Conservation (phyloP, 2,329 filamentous ascomycete species). For the Fusarium duplospermum region DNA sequence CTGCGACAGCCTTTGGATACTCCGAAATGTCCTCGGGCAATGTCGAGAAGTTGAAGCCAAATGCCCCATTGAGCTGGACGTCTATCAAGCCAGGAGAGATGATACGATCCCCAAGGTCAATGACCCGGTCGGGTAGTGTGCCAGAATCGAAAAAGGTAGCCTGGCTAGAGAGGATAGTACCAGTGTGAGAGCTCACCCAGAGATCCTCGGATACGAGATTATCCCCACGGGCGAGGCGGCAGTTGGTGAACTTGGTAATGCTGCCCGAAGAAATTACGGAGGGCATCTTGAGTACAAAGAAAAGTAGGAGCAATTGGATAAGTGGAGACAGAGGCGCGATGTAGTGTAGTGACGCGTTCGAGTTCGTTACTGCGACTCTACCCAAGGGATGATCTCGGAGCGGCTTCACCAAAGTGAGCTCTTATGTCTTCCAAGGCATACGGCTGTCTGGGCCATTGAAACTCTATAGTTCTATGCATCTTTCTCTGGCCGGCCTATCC, state of each 20-base stretch:
- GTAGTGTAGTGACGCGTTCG: neutral
- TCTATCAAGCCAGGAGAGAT: slow-evolving; percentile 90
- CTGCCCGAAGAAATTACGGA: slow-evolving; percentile 60
- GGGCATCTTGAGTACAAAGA: slow-evolving; percentile 53
- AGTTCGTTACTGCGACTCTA: neutral
- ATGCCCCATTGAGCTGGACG: slow-evolving; percentile 90
- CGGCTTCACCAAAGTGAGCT: neutral
- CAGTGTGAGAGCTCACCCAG: slow-evolving; percentile 86
- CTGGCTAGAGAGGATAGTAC: slow-evolving; percentile 82
- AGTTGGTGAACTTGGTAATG: slow-evolving; percentile 92
- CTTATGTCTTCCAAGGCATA: neutral
- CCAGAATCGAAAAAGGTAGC: slow-evolving; percentile 75
- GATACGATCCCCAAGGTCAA: slow-evolving; percentile 86
- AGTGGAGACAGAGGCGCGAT: neutral
- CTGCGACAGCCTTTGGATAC: slow-evolving; percentile 78
- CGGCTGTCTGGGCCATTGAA: neutral
- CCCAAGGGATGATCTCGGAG: neutral
- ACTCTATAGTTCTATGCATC: neutral
- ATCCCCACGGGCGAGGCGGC: slow-evolving; percentile 77
- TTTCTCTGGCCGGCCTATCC: neutral
- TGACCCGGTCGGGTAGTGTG: slow-evolving; percentile 75
- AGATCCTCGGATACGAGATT: slow-evolving; percentile 80
- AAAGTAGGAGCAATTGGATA: neutral
- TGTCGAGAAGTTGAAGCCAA: slow-evolving; percentile 91
- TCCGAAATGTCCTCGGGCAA: slow-evolving; percentile 73